Evolutionary conservation across 1,284 basidiomycete genomes (phyloP).

Genomic region (Cryptococcus wingfieldii): DNA sequence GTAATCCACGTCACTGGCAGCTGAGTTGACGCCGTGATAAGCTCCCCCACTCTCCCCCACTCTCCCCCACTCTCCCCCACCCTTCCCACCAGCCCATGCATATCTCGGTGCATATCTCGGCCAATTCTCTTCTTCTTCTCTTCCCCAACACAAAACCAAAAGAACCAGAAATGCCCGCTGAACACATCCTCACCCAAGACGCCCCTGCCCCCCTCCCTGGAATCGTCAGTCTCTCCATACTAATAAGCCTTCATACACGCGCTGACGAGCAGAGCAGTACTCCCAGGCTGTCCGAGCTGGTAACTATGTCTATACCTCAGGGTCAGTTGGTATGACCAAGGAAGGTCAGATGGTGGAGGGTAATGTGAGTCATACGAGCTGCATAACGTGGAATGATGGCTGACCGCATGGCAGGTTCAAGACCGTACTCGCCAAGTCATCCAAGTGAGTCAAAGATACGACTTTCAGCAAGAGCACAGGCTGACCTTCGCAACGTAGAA

Average conservation of each 20-base stretch:
- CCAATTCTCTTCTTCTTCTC: neutral
- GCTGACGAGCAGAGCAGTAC: slow-evolving; percentile 25
- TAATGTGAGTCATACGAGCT: slow-evolving; percentile 20
- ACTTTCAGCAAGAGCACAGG: neutral
- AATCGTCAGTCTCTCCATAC: slow-evolving; percentile 24
- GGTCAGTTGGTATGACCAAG: slow-evolving; percentile 40
- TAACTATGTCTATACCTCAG: slow-evolving; percentile 37
- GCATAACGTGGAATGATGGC: neutral
- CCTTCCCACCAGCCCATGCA: neutral
- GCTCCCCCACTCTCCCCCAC: slow-evolving; percentile 2
- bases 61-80: slow-evolving; percentile 7
- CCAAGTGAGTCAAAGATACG: slow-evolving; percentile 12
- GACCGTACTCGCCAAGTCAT: slow-evolving; percentile 42
- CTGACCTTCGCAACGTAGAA: slow-evolving; percentile 17
- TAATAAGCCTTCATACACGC: neutral
- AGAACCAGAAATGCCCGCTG: slow-evolving; percentile 23
- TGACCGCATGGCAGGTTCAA: slow-evolving; percentile 19
- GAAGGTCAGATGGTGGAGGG: slow-evolving; percentile 42
- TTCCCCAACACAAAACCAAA: neutral
- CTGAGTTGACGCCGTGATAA: neutral
- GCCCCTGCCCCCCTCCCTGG: slow-evolving; percentile 39
- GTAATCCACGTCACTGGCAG: neutral
- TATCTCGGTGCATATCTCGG: neutral
- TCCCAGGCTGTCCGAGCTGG: slow-evolving; percentile 44
- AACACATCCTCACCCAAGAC: slow-evolving; percentile 32